Conservation (phyloP, 257 asterid species). For the Jaltomata sinuosa region DNA sequence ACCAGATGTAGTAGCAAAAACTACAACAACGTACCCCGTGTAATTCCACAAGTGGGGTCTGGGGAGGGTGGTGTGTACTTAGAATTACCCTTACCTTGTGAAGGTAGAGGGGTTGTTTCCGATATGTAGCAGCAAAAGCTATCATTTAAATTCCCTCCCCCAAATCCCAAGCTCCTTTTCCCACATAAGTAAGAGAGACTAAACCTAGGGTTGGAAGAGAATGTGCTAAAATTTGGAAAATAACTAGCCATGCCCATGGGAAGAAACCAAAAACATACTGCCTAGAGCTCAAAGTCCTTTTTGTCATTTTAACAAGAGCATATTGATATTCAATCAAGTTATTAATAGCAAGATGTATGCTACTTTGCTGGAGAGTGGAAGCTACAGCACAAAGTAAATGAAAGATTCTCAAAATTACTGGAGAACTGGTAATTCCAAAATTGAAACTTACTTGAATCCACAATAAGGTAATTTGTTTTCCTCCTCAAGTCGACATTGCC, state of each 20-base stretch:
- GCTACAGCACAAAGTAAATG: background rate
- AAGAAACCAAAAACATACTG: background rate
- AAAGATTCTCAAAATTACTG: background rate
- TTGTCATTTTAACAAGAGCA: background rate
- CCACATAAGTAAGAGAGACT: background rate
- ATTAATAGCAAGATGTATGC: background rate
- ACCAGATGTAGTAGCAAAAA: background rate
- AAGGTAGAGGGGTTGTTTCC: background rate
- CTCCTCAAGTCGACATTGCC: constrained; percentile 97
- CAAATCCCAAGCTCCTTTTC: background rate
- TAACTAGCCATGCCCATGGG: background rate
- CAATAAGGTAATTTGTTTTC: constrained; percentile 84
- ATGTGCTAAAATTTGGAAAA: background rate
- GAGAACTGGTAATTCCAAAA: background rate
- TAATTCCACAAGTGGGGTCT: background rate
- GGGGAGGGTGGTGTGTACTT: background rate
- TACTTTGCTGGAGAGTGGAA: background rate
- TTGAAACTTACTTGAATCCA: constrained; percentile 70
- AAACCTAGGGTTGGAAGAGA: background rate
- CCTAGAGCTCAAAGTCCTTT: background rate
- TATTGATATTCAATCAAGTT: background rate
- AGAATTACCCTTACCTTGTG: background rate
- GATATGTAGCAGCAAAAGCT: background rate
- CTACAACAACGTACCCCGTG: background rate
- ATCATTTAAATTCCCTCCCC: background rate